Conservation (phyloP, 108 stramenopile species). For the Stephanodiscus triporus region DNA sequence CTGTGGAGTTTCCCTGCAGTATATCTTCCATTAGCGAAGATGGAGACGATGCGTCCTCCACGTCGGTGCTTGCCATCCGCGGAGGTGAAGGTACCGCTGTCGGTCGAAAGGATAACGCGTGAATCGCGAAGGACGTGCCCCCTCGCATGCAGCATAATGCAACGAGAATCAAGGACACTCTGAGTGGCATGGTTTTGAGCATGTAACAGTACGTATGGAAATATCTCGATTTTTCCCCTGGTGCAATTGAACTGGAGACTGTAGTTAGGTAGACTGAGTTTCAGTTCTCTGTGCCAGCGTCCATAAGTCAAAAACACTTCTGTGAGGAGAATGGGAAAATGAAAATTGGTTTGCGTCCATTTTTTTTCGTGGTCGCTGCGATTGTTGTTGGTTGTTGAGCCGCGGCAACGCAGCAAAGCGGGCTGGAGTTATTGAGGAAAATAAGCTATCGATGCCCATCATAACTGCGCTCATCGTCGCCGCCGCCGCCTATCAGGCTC, state of each 20-base stretch:
- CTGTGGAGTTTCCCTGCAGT: slow-evolving; percentile 27
- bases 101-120: not conserved
- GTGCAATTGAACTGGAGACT: too few species aligned
- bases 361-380: too few species aligned
- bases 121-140: not conserved
- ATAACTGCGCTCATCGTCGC: slow-evolving; percentile 21
- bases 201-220: too few species aligned
- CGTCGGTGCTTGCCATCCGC: not conserved
- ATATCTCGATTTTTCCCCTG: too few species aligned
- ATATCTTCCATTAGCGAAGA: slow-evolving; percentile 25
- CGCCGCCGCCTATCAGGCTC: slow-evolving; percentile 20
- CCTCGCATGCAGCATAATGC: not conserved
- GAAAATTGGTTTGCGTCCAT: too few species aligned
- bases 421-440: too few species aligned
- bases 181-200: not conserved
- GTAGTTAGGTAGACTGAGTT: too few species aligned
- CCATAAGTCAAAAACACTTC: too few species aligned
- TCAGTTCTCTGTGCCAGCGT: too few species aligned
- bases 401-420: too few species aligned
- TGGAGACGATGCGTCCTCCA: slow-evolving; percentile 4
- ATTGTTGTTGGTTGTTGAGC: too few species aligned
- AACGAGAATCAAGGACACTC: not conserved
- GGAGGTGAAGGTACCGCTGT: not conserved
- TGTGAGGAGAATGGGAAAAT: too few species aligned
- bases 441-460: slow-evolving; percentile 12